These are phyloP conservation scores for Hypholoma fasciculare DNA, from an alignment of 768 basidiomycete genomes.

Conservation along the genomic window DNA sequence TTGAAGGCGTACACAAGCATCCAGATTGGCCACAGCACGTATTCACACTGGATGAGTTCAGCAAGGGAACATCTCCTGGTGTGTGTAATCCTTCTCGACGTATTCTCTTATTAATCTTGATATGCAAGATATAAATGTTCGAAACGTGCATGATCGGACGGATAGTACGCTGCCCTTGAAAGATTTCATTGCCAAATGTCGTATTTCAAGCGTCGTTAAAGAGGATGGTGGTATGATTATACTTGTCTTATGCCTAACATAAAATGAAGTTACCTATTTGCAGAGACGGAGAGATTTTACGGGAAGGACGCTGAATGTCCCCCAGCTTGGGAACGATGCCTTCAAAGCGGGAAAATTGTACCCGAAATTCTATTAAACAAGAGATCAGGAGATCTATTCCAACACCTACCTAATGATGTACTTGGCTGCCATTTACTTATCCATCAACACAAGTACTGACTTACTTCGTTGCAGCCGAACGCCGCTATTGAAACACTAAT, in stretches of 20 bases:
- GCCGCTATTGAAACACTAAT: constrained; percentile 73
- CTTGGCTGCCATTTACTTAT: constrained; percentile 15
- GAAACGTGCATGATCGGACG: constrained; percentile 60
- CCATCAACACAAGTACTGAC: constrained; percentile 1
- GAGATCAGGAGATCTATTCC: constrained; percentile 56
- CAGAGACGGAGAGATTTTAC: constrained; percentile 66
- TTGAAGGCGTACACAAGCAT: constrained; percentile 59
- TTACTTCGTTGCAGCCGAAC: constrained; percentile 29
- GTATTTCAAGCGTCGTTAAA: constrained; percentile 20
- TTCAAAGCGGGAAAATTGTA: constrained; percentile 44
- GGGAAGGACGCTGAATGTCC: constrained; percentile 82
- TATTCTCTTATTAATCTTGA: neutral
- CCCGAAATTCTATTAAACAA: constrained; percentile 55
- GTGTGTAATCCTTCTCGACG: neutral
- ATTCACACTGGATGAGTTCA: constrained; percentile 60
- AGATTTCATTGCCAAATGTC: constrained; percentile 53
- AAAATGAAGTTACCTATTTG: neutral
- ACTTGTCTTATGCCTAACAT: neutral
- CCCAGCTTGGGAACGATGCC: constrained; percentile 60
- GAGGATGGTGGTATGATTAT: constrained; percentile 23
- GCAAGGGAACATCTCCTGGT: constrained; percentile 23
- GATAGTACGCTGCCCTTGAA: constrained; percentile 53
- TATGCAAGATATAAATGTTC: constrained; percentile 51
- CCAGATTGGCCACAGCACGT: constrained; percentile 52
- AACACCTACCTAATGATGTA: constrained; percentile 54